These are phyloP conservation scores for Tilletia walkeri DNA, from an alignment of 1,284 basidiomycete genomes.

Conservation along the genomic window DNA sequence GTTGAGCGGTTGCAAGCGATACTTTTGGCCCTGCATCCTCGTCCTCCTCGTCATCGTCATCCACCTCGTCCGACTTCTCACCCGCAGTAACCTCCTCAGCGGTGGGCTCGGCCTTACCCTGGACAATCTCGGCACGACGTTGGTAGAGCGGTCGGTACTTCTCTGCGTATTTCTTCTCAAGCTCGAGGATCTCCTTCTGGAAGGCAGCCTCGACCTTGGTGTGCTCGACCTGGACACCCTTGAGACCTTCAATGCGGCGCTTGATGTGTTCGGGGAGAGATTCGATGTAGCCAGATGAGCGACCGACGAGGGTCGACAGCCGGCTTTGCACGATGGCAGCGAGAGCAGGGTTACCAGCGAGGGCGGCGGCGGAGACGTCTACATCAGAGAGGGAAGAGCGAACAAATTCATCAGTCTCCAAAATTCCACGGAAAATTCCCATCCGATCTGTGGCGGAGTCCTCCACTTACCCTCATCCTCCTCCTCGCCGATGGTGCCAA, in stretches of 20 bases:
- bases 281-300: conserved; percentile 83
- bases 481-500: conserved; percentile 53
- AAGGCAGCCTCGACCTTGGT: conserved; percentile 90
- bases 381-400: too few relatives aligned
- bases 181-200: conserved; percentile 91
- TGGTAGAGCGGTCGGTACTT: conserved; percentile 84
- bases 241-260: conserved; percentile 83
- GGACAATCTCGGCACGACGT: conserved; percentile 78
- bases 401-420: background rate
- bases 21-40: conserved; percentile 34
- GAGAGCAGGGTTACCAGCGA: conserved; percentile 53
- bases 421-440: background rate
- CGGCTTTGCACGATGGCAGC: conserved; percentile 57
- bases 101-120: conserved; percentile 73
- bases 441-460: background rate
- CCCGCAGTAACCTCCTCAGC: conserved; percentile 80
- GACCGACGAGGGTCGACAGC: conserved; percentile 70
- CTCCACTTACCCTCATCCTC: conserved; percentile 35
- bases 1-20: conserved; percentile 57
- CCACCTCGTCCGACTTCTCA: conserved; percentile 62
- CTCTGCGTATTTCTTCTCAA: conserved; percentile 94
- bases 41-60: conserved; percentile 60
- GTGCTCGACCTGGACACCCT: conserved; percentile 91
- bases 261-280: conserved; percentile 77
- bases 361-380: conserved; percentile 28